Conservation (phyloP, 306 rosid species). For the Acacia melanoxylon region DNA sequence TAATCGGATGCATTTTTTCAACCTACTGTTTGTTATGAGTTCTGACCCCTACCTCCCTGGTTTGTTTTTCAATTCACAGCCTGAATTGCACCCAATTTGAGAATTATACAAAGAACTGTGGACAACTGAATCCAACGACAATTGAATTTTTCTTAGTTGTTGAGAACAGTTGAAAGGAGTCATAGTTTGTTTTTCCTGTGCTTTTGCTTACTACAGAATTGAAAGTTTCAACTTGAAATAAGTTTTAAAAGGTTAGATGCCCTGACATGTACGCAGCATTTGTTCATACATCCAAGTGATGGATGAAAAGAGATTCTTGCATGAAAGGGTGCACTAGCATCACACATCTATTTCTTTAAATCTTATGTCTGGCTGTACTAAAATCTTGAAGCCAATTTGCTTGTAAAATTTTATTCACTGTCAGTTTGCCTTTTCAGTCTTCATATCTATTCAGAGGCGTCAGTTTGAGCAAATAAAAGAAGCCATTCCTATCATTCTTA, state of each 20-base stretch:
- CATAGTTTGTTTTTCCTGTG: background rate
- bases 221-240: slow-evolving; percentile 12
- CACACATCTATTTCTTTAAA: background rate
- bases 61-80: background rate
- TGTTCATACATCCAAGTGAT: background rate
- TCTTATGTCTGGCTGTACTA: slow-evolving; percentile 12
- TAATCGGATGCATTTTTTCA: slow-evolving; percentile 7
- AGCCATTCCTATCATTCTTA: slow-evolving; percentile 66
- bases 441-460: slow-evolving; percentile 73
- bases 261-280: slow-evolving; percentile 4
- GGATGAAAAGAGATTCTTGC: background rate
- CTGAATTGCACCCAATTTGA: background rate
- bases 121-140: background rate
- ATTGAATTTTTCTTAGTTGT: background rate
- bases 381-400: slow-evolving; percentile 26
- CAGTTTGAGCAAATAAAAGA: slow-evolving; percentile 77
- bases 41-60: slow-evolving; percentile 2
- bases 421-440: slow-evolving; percentile 54
- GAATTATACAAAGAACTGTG: background rate
- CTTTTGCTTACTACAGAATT: slow-evolving; percentile 10
- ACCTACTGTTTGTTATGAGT: slow-evolving; percentile 16
- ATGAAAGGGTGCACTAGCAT: background rate
- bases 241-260: slow-evolving; percentile 1
- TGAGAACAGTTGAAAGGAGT: background rate
- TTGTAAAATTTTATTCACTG: slow-evolving; percentile 18